Percentiles rank a stretch among this genome's conserved stretches.
Conservation (phyloP, 208 protist species). For the Leptomonas pyrrhocoris region DNA sequence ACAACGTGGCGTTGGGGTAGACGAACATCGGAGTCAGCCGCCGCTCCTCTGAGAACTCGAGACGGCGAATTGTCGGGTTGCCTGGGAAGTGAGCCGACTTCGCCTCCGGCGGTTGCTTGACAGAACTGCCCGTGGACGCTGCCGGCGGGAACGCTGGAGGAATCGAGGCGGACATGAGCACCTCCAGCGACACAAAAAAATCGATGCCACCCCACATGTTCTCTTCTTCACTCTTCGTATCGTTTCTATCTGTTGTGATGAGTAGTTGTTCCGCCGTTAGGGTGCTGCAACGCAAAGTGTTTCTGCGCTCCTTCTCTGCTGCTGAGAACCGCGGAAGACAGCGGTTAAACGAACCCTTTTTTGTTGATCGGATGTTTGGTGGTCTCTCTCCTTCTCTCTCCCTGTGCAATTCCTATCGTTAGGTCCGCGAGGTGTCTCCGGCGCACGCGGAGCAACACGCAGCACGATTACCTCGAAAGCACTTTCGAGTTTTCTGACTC, state of each 20-base stretch:
- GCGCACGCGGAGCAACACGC: too few relatives aligned
- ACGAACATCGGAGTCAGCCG: conserved; percentile 36
- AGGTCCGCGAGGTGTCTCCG: too few relatives aligned
- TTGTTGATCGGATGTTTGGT: too few relatives aligned
- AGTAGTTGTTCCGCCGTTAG: not conserved
- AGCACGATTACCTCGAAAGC: too few relatives aligned
- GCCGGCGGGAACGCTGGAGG: conserved; percentile 4
- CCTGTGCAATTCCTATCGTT: too few relatives aligned
- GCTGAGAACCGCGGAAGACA: too few relatives aligned
- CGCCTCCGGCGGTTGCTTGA: conserved; percentile 10
- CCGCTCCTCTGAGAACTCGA: conserved; percentile 27
- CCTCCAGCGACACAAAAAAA: conserved; percentile 74
- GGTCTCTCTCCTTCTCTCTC: too few relatives aligned
- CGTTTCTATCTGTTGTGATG: not conserved
- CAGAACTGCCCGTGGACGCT: not conserved
- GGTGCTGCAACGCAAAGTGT: too few relatives aligned
- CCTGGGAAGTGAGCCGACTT: conserved; percentile 37
- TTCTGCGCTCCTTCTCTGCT: too few relatives aligned
- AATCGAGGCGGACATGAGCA: conserved; percentile 48
- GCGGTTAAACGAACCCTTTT: too few relatives aligned
- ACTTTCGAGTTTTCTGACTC: too few relatives aligned
- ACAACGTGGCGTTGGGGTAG: conserved; percentile 62
- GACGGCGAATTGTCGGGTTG: conserved; percentile 36
- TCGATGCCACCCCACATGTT: conserved; percentile 59
- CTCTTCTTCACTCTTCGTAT: not conserved